Evolutionary conservation across 2,329 filamentous ascomycete genomes (phyloP), one percentile per base, ranked within the genome.

Genomic region (Phyllosticta capitalensis): DNA sequence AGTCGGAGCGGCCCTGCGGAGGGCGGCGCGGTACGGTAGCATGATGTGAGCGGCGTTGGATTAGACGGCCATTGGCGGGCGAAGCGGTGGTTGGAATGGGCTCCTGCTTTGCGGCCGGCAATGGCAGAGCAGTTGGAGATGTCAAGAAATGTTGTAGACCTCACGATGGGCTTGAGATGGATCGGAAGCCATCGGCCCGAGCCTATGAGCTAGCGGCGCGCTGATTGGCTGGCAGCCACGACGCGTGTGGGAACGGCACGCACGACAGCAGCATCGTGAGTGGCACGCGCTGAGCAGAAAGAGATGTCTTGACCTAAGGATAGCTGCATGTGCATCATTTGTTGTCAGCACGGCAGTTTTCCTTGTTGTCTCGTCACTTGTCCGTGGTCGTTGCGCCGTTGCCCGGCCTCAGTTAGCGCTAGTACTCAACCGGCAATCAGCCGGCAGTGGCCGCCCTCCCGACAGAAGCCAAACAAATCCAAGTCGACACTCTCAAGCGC

Each of bases 21-120:
- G 77, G 68, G 82, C 80, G 75, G 87, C 74, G 73, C 85, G 81
- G 65, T 84, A 81, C 72, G 87, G 85, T 63, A 89, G 75, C 85
- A 90, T 89, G 55, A 7, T 69, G 60, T 55, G 58, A 58, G 60
- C 58, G 64, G 28, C 17, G 54, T n/a, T 22, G 7, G 26, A 22
- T 20, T 56, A 60, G 21, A 33, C 28, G 21, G 30, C 59, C 55
- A 61, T 58, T 58, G 59, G 49, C 26, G 48, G 7, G 49, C 9
- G 26, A 49, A 26, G 24, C 24, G 24, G 24, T 26, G 24, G 7
- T 26, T 3, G 3, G 24, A 26, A 7, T 26, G 24, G 24, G 24
- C 24, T 7, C 3, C 24, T 26, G 24, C 24, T 26, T 26, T 26
- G 24, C 24, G 24, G 24, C 24, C 24, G 53, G 30, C 53, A 22